Percentiles rank a stretch among this genome's conserved stretches.
These are phyloP conservation scores for Tolypocladium endophyticum DNA, from an alignment of 2,329 filamentous ascomycete genomes.

Conservation along the genomic window DNA sequence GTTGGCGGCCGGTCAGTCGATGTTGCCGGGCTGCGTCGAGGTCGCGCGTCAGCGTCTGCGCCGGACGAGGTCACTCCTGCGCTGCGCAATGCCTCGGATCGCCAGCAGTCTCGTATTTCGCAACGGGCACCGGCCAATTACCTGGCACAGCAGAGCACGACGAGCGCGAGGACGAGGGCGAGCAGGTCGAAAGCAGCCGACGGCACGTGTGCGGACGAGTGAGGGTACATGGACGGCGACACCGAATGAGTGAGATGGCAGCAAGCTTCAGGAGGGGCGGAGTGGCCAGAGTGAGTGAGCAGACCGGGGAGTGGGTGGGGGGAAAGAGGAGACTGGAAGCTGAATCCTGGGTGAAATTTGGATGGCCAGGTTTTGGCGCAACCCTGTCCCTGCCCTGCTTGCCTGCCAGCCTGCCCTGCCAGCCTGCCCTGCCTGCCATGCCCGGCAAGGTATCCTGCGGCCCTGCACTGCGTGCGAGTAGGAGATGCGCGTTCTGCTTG, in stretches of 20 bases:
- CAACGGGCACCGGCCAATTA: background rate
- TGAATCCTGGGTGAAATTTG: constrained; percentile 3
- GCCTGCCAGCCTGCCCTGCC: background rate
- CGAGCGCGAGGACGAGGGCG: background rate
- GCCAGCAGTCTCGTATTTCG: background rate
- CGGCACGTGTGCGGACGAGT: background rate
- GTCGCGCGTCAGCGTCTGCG: background rate
- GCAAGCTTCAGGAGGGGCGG: constrained; percentile 1
- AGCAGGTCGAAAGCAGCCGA: background rate
- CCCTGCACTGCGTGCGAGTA: too few relatives aligned
- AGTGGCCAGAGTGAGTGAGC: constrained; percentile 1
- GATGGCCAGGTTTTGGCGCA: constrained; percentile 2
- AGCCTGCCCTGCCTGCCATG: background rate
- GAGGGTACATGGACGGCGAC: background rate
- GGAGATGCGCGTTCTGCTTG: too few relatives aligned
- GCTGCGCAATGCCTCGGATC: background rate
- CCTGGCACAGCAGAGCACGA: background rate
- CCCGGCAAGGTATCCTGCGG: background rate
- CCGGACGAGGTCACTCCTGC: background rate
- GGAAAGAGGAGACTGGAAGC: background rate
- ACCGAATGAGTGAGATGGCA: constrained; percentile 1
- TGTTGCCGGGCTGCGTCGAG: background rate
- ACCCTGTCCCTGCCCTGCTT: constrained; percentile 6
- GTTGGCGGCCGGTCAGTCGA: background rate
- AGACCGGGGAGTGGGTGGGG: background rate